phyloP scores from a whole-genome alignment of 139 green algal species.

The Trebouxia sp. region DNA sequence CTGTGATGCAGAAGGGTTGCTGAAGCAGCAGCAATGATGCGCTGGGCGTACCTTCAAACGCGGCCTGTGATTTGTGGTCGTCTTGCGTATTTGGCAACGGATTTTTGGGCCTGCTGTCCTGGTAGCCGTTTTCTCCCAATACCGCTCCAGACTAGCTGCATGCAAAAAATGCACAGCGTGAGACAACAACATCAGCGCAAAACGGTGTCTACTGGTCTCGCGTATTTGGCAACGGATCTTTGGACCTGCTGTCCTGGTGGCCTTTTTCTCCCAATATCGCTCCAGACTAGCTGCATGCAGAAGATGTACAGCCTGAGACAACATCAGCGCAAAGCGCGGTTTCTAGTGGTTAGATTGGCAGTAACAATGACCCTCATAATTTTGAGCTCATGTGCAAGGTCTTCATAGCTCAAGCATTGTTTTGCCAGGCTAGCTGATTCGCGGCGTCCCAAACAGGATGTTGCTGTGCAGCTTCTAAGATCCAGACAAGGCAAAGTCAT shows the following conservation, averaged over 20 bases:
- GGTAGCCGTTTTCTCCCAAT: conserved; percentile 73
- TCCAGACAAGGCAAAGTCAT: too few species aligned
- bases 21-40: too few species aligned
- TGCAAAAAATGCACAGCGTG: not conserved
- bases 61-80: conserved; percentile 77
- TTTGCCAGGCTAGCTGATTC: too few species aligned
- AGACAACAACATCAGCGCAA: too few species aligned
- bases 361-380: not conserved
- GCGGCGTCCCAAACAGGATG: not conserved
- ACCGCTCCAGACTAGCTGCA: conserved; percentile 46
- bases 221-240: conserved; percentile 81
- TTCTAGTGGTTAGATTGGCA: too few species aligned
- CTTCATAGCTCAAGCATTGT: too few species aligned
- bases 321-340: too few species aligned
- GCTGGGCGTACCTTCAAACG: conserved; percentile 64
- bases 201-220: conserved; percentile 83
- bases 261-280: conserved; percentile 73
- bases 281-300: conserved; percentile 26
- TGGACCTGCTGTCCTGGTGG: conserved; percentile 67
- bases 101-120: conserved; percentile 76
- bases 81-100: conserved; percentile 78
- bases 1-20: not conserved
- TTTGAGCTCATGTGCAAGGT: not conserved
- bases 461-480: too few species aligned
- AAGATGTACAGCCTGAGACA: not conserved